Base-by-base conservation (phyloP, 306 rosid genomes). In the Hippophae tibetana region DNA sequence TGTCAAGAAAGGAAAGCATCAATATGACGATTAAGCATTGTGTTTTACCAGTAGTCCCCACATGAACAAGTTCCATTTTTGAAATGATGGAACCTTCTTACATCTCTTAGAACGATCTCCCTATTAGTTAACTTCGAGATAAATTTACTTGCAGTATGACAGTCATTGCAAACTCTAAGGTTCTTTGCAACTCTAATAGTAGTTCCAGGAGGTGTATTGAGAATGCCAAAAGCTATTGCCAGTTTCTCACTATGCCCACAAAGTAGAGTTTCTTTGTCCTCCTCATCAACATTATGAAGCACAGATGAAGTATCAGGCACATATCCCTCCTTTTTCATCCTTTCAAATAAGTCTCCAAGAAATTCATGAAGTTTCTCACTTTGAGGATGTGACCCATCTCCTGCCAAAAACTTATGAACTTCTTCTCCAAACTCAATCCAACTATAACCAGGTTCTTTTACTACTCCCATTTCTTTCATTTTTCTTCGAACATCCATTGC, bases 181-280 rank as follows among this genome's bases (percentile, higher is more conserved):
- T 90, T 90, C 84, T 90, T 90, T 59, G 94, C 84, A 59, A 90
- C 85, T 76, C 95, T 87, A 63, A 90, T 83, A 40, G 87, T 80
- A 49, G 89, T 87, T 69, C 92, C 87, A 8, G 82, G 89, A 57
- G 74, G 81, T 41, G 88, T 87, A 61, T 87, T 90, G 54, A 90
- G 68, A 65, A 90, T 81, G 31, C 96, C 98, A 55, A 85, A 90
- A 64, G 98, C 95, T 51, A 90, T 85, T 55, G 98, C 98, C 43
- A 90, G 74, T 74, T 85, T 90, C 83, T 90, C 98, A 65, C 98
- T 87, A 68, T 90, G 98, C 43, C 92, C 90, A 67, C 95, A 90
- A 3, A 90, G 89, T 69, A 88, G 52, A 46, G 81, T 78, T 72
- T 90, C 96, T 52, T 90, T 90, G 71, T 80, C 92, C 60, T 85